Conservation (phyloP, 257 asterid genomes). For the Fraxinus anomala region DNA sequence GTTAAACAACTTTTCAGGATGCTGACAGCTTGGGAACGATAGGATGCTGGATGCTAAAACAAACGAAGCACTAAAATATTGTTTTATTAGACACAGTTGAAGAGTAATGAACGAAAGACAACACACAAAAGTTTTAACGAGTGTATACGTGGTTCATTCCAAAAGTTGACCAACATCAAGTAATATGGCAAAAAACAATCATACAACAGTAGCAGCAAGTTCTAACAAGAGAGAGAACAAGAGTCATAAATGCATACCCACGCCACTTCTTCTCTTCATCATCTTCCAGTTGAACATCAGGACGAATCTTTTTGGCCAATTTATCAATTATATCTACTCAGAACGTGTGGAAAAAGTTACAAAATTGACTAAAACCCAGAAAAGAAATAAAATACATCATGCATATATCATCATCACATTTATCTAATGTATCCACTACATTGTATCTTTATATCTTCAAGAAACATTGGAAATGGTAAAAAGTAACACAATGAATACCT, state of each 20-base stretch:
- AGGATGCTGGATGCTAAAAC: background rate
- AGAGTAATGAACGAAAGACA: background rate
- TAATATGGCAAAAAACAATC: background rate
- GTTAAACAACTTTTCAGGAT: background rate
- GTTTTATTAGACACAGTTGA: background rate
- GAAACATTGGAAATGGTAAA: background rate
- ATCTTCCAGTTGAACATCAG: constrained; percentile 44
- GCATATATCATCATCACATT: background rate
- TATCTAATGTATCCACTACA: constrained; percentile 6
- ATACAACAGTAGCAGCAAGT: background rate
- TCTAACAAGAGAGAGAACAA: constrained; percentile 7
- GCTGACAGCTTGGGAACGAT: background rate
- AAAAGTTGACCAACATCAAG: background rate
- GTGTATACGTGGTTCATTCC: constrained; percentile 1
- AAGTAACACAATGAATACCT: constrained; percentile 44
- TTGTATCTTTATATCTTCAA: background rate
- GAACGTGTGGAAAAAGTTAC: constrained; percentile 3
- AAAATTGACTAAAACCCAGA: constrained; percentile 17
- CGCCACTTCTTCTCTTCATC: constrained; percentile 94
- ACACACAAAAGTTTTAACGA: constrained; percentile 8
- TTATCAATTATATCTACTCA: constrained; percentile 71
- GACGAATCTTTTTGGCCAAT: constrained; percentile 47
- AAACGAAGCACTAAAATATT: constrained; percentile 1
- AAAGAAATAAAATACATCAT: background rate
- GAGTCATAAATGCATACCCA: constrained; percentile 43